phyloP scores from a whole-genome alignment of 257 asterid genomes.

The Jacaranda mimosifolia region DNA sequence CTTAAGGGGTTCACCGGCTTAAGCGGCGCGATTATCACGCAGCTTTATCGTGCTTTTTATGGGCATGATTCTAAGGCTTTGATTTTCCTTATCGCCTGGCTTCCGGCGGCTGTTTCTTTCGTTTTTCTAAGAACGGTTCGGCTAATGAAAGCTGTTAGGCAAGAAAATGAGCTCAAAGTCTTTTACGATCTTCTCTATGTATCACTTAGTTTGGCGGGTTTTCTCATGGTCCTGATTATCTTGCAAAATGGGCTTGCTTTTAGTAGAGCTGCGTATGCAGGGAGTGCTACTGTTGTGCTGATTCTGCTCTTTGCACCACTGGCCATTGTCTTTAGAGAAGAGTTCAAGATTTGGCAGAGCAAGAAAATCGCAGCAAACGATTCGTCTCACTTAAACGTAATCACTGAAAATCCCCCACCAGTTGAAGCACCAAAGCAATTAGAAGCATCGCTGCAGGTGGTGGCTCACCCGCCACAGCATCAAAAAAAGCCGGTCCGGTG shows the following conservation, averaged over 20 bases:
- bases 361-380: background rate
- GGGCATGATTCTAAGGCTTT: conserved; percentile 41
- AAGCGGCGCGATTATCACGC: conserved; percentile 63
- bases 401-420: conserved; percentile 2
- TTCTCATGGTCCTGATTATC: conserved; percentile 49
- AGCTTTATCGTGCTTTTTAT: conserved; percentile 52
- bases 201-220: conserved; percentile 55
- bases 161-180: conserved; percentile 39
- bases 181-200: conserved; percentile 54
- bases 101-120: conserved; percentile 51
- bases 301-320: conserved; percentile 53
- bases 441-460: background rate
- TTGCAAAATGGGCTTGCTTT: conserved; percentile 43
- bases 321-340: conserved; percentile 49
- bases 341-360: conserved; percentile 27
- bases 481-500: conserved; percentile 31
- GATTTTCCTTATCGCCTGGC: conserved; percentile 57
- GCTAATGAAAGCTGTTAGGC: conserved; percentile 35
- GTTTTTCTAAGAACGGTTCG: conserved; percentile 46
- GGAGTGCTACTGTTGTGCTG: conserved; percentile 39
- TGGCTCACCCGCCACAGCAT: background rate
- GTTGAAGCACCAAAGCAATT: background rate
- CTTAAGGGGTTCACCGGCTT: conserved; percentile 62
- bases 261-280: conserved; percentile 32
- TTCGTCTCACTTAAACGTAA: conserved; percentile 6